phyloP scores from a whole-genome alignment of 2,329 filamentous ascomycete genomes.

The Hymenotorrendiella dingleyae region DNA sequence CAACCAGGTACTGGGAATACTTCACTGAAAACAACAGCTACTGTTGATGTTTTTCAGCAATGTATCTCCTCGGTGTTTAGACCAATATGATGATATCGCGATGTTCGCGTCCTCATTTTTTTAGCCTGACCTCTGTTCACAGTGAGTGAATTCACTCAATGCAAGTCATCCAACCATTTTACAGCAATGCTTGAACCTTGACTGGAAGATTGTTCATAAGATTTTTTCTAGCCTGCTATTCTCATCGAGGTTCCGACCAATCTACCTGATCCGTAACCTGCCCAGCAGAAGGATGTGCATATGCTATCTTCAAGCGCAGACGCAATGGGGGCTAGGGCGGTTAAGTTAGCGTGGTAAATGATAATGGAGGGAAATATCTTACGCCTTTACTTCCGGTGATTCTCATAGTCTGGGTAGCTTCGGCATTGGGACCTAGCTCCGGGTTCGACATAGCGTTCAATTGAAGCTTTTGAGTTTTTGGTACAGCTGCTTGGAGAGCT shows the following conservation, averaged over 20 bases:
- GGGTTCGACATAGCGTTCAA: slow-evolving; percentile 81
- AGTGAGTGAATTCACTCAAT: too few species aligned
- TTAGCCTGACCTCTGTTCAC: too few species aligned
- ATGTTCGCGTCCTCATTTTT: too few species aligned
- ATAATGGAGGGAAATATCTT: slow-evolving; percentile 42
- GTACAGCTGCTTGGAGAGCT: slow-evolving; percentile 87
- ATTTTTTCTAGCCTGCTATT: background rate
- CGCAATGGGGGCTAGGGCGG: slow-evolving; percentile 64
- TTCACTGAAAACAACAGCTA: too few species aligned
- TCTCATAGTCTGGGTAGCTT: slow-evolving; percentile 88
- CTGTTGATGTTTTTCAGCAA: too few species aligned
- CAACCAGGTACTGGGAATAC: too few species aligned
- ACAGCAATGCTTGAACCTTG: too few species aligned
- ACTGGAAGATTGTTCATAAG: too few species aligned
- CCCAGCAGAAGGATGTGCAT: slow-evolving; percentile 63
- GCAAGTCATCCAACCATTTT: too few species aligned
- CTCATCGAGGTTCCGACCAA: slow-evolving; percentile 71
- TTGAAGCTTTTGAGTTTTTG: slow-evolving; percentile 92
- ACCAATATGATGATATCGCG: too few species aligned
- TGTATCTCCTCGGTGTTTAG: too few species aligned
- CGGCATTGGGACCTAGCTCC: slow-evolving; percentile 69
- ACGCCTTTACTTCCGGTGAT: slow-evolving; percentile 81
- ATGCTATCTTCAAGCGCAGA: slow-evolving; percentile 79
- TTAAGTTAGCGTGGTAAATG: slow-evolving; percentile 10
- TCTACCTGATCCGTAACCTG: slow-evolving; percentile 88